phyloP scores from a whole-genome alignment of 106 monocot species.

The Triglochin maritima region DNA sequence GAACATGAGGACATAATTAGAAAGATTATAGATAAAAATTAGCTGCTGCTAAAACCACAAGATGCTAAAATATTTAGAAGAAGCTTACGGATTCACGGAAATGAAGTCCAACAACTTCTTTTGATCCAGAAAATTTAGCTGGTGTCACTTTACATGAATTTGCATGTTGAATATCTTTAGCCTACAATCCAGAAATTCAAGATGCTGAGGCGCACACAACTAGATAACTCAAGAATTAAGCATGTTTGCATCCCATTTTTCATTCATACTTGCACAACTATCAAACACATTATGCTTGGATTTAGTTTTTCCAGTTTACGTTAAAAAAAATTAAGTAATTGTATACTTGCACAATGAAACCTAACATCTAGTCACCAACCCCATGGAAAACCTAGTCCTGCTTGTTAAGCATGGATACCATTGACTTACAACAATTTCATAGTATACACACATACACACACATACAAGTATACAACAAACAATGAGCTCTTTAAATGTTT shows the following conservation, averaged over 20 bases:
- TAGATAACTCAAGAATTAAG: neutral
- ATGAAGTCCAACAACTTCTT: constrained; percentile 72
- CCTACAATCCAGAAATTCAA: constrained; percentile 21
- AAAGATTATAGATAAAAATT: neutral
- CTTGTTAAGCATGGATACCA: no score
- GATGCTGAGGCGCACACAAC: neutral
- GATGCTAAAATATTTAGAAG: neutral
- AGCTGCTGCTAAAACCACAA: neutral
- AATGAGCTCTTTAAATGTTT: no score
- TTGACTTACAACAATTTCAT: no score
- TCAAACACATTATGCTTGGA: neutral
- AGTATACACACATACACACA: no score
- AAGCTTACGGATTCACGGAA: constrained; percentile 31
- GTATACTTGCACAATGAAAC: no score
- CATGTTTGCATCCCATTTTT: neutral
- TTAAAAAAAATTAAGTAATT: no score
- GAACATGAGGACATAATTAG: neutral
- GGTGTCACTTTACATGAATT: constrained; percentile 78
- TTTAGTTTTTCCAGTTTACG: no score
- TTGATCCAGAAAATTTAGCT: constrained; percentile 86
- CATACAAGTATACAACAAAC: no score
- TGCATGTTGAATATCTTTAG: constrained; percentile 44
- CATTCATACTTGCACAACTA: neutral
- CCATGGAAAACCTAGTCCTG: no score
- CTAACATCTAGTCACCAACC: no score